Evolutionary conservation across 257 asterid species (phyloP).

Genomic region (Ligustrum vulgare): DNA sequence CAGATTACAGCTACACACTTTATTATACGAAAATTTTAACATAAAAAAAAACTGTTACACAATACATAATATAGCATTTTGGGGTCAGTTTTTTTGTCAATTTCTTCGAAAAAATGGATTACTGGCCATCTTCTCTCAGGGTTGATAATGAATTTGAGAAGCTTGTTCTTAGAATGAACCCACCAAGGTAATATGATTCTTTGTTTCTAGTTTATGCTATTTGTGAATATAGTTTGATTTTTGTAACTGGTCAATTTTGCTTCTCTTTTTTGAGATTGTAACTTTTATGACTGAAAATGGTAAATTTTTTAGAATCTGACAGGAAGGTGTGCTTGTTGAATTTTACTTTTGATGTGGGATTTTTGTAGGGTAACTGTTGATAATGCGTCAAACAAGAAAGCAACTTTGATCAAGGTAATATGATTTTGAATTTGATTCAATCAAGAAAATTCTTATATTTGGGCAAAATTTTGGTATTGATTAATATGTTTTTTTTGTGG

Average conservation of each 20-base stretch:
- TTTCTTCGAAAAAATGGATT: slow-evolving; percentile 36
- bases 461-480: background rate
- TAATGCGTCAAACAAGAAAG: slow-evolving; percentile 45
- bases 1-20: slow-evolving; percentile 5
- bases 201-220: background rate
- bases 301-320: background rate
- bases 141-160: slow-evolving; percentile 77
- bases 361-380: slow-evolving; percentile 49
- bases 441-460: background rate
- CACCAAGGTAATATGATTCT: slow-evolving; percentile 57
- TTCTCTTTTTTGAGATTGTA: background rate
- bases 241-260: background rate
- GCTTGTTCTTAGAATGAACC: slow-evolving; percentile 75
- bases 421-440: background rate
- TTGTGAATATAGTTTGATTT: background rate
- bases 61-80: slow-evolving; percentile 3
- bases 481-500: slow-evolving; percentile 14
- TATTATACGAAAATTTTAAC: background rate
- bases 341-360: slow-evolving; percentile 7
- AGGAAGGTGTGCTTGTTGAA: background rate
- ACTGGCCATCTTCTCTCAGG: slow-evolving; percentile 55
- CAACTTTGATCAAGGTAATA: slow-evolving; percentile 51
- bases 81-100: slow-evolving; percentile 2
- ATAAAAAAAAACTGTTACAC: background rate
- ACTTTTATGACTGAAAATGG: slow-evolving; percentile 6